A percentile compares a stretch with the other conserved stretches of the same genome.
phyloP scores from a whole-genome alignment of 2,329 filamentous ascomycete genomes.

The Sporothrix euskadiensis region DNA sequence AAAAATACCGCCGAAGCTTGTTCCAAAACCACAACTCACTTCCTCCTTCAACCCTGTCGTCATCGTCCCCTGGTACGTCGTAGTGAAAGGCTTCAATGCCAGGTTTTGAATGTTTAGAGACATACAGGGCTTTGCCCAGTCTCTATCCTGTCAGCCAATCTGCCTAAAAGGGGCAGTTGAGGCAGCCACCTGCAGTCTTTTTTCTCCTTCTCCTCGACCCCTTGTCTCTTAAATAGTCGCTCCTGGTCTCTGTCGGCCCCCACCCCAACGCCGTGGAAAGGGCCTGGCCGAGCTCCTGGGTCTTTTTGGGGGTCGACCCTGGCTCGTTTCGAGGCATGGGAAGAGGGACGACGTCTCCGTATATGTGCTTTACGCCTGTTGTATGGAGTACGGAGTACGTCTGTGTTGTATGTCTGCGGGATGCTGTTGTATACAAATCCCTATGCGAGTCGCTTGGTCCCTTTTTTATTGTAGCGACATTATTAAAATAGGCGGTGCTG shows the following conservation, averaged over 20 bases:
- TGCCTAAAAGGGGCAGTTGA: conserved; percentile 3
- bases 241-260: neutral
- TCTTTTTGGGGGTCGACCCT: neutral
- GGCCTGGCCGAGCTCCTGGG: neutral
- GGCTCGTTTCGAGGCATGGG: conserved; percentile 12
- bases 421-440: neutral
- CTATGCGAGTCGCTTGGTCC: neutral
- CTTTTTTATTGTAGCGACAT: neutral
- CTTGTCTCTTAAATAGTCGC: neutral
- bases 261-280: conserved; percentile 1
- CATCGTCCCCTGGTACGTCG: neutral
- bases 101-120: neutral
- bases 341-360: neutral
- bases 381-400: neutral
- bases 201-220: neutral
- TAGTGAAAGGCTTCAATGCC: neutral
- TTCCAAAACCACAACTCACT: neutral
- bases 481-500: conserved; percentile 20
- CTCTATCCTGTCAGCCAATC: neutral
- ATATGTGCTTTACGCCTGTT: neutral
- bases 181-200: neutral
- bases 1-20: neutral
- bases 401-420: neutral
- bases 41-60: neutral
- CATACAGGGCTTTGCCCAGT: neutral